Evolutionary conservation across 2,329 filamentous ascomycete genomes (phyloP).

Genomic region (Ophiostoma ips): DNA sequence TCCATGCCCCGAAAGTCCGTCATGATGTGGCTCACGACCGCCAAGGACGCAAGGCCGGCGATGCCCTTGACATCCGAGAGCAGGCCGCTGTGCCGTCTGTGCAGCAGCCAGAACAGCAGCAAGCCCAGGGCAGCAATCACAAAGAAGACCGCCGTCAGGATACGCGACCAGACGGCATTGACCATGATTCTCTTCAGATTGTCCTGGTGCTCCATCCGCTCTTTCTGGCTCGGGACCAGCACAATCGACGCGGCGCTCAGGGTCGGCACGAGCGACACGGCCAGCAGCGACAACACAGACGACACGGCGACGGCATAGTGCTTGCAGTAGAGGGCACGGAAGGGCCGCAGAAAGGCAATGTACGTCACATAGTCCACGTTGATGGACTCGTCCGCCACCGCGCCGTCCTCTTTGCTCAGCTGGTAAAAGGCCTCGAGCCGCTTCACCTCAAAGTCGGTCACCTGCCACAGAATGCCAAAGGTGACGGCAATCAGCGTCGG

Average conservation of each 20-base stretch:
- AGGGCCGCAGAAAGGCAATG: constrained; percentile 49
- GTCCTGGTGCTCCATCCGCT: constrained; percentile 28
- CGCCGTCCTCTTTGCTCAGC: constrained; percentile 44
- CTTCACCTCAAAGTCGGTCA: constrained; percentile 51
- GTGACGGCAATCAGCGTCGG: constrained; percentile 47
- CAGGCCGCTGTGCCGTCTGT: constrained; percentile 49
- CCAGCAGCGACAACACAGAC: constrained; percentile 49
- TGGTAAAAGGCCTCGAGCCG: constrained; percentile 55
- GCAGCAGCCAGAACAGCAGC: constrained; percentile 46
- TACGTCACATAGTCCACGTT: constrained; percentile 63
- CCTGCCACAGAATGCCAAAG: constrained; percentile 52
- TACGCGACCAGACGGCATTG: constrained; percentile 44
- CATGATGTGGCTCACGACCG: constrained; percentile 57
- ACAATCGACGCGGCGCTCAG: constrained; percentile 49
- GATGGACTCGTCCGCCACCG: constrained; percentile 49
- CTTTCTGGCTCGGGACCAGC: constrained; percentile 36
- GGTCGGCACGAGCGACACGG: constrained; percentile 55
- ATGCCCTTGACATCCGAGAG: constrained; percentile 58
- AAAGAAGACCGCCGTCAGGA: constrained; percentile 41
- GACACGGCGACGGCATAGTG: constrained; percentile 58
- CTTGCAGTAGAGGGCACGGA: constrained; percentile 44
- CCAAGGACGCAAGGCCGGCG: constrained; percentile 62
- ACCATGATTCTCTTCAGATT: constrained; percentile 41
- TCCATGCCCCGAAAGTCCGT: constrained; percentile 63
- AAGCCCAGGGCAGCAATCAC: constrained; percentile 44